A percentile compares a stretch with the other conserved stretches of the same genome.
phyloP scores from a whole-genome alignment of 768 basidiomycete species.

The Naganishia onofrii region DNA sequence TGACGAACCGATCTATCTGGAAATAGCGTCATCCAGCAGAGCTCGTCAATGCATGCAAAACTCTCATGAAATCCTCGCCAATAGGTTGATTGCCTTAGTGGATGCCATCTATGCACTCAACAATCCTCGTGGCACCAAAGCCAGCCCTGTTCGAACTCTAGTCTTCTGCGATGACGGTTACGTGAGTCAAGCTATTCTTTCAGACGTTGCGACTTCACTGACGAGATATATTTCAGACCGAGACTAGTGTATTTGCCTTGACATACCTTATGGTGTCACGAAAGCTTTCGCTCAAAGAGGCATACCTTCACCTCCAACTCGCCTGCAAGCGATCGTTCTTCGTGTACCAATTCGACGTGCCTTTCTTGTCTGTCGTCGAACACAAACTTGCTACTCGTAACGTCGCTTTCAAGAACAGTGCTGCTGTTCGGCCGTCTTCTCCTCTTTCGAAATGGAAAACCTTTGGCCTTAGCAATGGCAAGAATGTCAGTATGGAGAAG shows the following conservation, averaged over 20 bases:
- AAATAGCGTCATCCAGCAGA: slow-evolving; percentile 26
- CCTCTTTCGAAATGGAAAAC: slow-evolving; percentile 29
- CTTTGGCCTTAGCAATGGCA: slow-evolving; percentile 13
- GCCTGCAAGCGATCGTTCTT: slow-evolving; percentile 69
- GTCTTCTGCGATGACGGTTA: slow-evolving; percentile 51
- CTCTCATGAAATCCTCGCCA: slow-evolving; percentile 16
- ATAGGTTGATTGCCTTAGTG: slow-evolving; percentile 28
- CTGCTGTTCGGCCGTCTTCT: slow-evolving; percentile 18
- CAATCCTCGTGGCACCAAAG: slow-evolving; percentile 19
- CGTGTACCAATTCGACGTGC: slow-evolving; percentile 79
- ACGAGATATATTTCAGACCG: slow-evolving; percentile 60
- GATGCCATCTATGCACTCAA: slow-evolving; percentile 17
- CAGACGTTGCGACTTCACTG: neutral
- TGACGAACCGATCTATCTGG: slow-evolving; percentile 28
- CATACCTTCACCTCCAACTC: slow-evolving; percentile 82
- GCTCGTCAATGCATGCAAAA: slow-evolving; percentile 18
- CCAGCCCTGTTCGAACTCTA: slow-evolving; percentile 36
- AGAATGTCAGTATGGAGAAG: neutral
- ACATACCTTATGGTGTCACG: slow-evolving; percentile 71
- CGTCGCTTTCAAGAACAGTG: neutral
- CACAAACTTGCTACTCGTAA: slow-evolving; percentile 2
- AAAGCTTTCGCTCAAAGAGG: slow-evolving; percentile 67
- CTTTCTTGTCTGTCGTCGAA: slow-evolving; percentile 70
- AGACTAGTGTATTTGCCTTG: slow-evolving; percentile 82
- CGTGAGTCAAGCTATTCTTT: slow-evolving; percentile 13